phyloP scores from a whole-genome alignment of 345 rosid genomes.

The Rhodamnia argentea region DNA sequence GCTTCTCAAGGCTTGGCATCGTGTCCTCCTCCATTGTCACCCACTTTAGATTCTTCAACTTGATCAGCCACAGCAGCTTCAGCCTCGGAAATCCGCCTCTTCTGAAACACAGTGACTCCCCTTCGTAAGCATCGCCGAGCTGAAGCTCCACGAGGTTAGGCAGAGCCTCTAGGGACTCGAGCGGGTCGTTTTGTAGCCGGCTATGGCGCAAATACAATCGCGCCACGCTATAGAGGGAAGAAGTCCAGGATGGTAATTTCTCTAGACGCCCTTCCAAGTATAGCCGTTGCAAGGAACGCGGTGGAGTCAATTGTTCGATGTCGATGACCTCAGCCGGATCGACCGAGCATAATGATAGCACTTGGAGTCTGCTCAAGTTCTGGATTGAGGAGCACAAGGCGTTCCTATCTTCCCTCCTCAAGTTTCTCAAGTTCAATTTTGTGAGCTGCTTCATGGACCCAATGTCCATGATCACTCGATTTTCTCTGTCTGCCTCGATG shows the following conservation, averaged over 20 bases:
- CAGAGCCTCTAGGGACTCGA: not conserved
- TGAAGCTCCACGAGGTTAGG: constrained; percentile 16
- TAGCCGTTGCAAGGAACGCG: constrained; percentile 11
- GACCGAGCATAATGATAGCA: constrained; percentile 2
- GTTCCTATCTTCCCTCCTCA: constrained; percentile 5
- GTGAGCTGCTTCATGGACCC: constrained; percentile 7
- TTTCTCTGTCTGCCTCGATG: constrained; percentile 4
- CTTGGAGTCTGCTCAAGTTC: constrained; percentile 5
- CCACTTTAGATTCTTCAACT: not conserved
- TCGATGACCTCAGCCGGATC: constrained; percentile 4
- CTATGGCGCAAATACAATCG: constrained; percentile 7
- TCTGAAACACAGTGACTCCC: constrained; percentile 1
- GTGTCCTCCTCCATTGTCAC: constrained; percentile 9
- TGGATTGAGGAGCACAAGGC: constrained; percentile 10
- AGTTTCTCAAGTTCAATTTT: constrained; percentile 6
- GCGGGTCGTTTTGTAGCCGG: constrained; percentile 4
- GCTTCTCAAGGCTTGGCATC: constrained; percentile 14
- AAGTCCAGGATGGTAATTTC: constrained; percentile 16
- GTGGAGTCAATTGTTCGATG: constrained; percentile 10
- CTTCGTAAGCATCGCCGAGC: constrained; percentile 5
- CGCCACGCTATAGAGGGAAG: constrained; percentile 7
- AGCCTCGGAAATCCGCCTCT: constrained; percentile 5
- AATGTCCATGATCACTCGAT: not conserved
- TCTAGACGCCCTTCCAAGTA: constrained; percentile 9
- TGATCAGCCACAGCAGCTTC: constrained; percentile 6